Percentiles rank a stretch among this genome's conserved stretches.
Evolutionary conservation across 495 filamentous ascomycete species (phyloP).

Genomic region (Penicillium lividum): DNA sequence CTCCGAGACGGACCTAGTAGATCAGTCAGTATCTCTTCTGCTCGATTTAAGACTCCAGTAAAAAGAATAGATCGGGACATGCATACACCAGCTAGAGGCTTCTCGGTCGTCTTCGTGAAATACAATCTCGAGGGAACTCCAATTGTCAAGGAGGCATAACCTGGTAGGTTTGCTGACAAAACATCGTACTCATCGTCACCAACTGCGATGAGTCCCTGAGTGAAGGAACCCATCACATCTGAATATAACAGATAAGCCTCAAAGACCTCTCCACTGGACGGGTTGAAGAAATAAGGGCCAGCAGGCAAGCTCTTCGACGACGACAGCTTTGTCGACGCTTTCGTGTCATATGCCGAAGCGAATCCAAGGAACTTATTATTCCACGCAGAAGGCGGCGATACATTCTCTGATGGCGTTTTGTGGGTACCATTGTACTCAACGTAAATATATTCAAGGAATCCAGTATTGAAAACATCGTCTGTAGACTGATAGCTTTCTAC

Average conservation of each 20-base stretch:
- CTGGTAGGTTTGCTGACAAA: slow-evolving; percentile 8
- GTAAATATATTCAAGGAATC: slow-evolving; percentile 1
- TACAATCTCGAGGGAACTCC: slow-evolving; percentile 50
- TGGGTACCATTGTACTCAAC: not conserved
- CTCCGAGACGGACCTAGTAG: slow-evolving; percentile 4
- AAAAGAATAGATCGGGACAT: not conserved
- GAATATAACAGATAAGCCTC: slow-evolving; percentile 44
- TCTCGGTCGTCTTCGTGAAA: slow-evolving; percentile 26
- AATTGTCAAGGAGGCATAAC: slow-evolving; percentile 24
- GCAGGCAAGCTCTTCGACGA: slow-evolving; percentile 27
- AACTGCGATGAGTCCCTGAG: slow-evolving; percentile 33
- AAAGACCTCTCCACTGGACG: slow-evolving; percentile 36
- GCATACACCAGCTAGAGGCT: slow-evolving; percentile 37
- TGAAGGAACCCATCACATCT: slow-evolving; percentile 42
- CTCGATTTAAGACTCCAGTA: not conserved
- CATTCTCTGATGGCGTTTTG: not conserved
- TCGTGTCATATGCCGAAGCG: not conserved
- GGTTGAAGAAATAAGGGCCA: slow-evolving; percentile 51
- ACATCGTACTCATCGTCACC: slow-evolving; percentile 16
- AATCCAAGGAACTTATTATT: not conserved
- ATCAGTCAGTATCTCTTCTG: not conserved
- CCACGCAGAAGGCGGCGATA: not conserved
- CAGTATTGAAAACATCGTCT: slow-evolving; percentile 5
- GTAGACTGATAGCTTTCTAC: not conserved
- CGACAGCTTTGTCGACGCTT: not conserved